A percentile compares a stretch with the other conserved stretches of the same genome.
Conservation (phyloP, 1,284 basidiomycete genomes). For the Marasmius fiardii region DNA sequence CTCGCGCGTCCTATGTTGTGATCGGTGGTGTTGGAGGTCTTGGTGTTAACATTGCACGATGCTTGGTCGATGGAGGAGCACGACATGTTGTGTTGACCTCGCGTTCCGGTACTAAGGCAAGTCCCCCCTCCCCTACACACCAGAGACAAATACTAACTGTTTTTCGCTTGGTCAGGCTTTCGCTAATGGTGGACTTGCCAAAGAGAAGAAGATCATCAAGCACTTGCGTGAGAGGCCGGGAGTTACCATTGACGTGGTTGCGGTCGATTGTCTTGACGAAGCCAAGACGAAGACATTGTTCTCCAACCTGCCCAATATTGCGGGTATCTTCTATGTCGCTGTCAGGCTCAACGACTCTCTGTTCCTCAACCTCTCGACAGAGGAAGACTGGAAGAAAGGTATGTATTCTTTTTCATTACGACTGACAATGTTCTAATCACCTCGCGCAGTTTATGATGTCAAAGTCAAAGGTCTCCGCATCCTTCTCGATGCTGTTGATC, state of each 20-base stretch:
- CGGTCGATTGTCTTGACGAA: constrained; percentile 3
- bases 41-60: background rate
- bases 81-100: constrained; percentile 4
- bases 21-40: constrained; percentile 1
- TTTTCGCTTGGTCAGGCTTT: background rate
- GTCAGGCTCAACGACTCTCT: constrained; percentile 15
- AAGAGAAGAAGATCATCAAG: constrained; percentile 1
- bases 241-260: constrained; percentile 1
- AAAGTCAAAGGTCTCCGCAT: background rate
- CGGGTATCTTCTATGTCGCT: constrained; percentile 18
- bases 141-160: background rate
- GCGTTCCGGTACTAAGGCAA: background rate
- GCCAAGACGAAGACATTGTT: background rate
- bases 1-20: background rate
- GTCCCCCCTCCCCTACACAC: too few species aligned
- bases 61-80: background rate
- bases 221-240: background rate
- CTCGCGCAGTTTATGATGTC: background rate
- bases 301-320: constrained; percentile 1
- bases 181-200: background rate
- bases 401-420: background rate
- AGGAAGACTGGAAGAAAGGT: constrained; percentile 17
- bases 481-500: constrained; percentile 1
- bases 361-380: constrained; percentile 14
- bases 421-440: background rate